These are phyloP conservation scores for Thalassiosira profunda DNA, from an alignment of 108 stramenopile species.

Conservation along the genomic window DNA sequence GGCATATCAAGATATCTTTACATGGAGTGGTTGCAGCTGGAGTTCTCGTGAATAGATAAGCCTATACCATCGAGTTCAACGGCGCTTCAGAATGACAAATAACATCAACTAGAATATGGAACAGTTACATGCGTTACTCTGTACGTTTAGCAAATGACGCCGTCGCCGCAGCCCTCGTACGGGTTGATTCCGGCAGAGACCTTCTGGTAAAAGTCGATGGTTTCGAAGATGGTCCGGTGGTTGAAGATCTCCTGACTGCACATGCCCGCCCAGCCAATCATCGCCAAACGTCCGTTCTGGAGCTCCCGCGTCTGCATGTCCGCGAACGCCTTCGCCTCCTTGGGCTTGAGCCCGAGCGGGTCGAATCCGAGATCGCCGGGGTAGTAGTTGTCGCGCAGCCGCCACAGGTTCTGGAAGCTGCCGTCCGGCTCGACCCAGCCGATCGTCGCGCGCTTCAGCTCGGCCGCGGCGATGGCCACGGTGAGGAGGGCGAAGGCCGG, in stretches of 20 bases:
- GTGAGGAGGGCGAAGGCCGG: slow-evolving; percentile 43
- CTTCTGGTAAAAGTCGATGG: slow-evolving; percentile 61
- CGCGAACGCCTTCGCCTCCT: slow-evolving; percentile 56
- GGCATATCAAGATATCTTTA: too few relatives aligned
- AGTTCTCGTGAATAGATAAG: too few relatives aligned
- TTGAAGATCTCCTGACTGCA: slow-evolving; percentile 85
- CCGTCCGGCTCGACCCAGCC: slow-evolving; percentile 78
- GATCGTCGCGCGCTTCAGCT: slow-evolving; percentile 64
- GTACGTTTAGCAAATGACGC: slow-evolving; percentile 16
- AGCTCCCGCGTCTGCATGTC: slow-evolving; percentile 87
- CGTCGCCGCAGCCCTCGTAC: slow-evolving; percentile 50
- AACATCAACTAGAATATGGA: neutral
- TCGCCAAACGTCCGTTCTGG: slow-evolving; percentile 90
- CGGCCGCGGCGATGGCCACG: slow-evolving; percentile 60
- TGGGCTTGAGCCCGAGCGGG: slow-evolving; percentile 83
- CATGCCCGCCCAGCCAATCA: slow-evolving; percentile 82
- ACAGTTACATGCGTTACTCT: neutral
- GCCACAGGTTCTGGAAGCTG: slow-evolving; percentile 42
- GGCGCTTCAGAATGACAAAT: neutral
- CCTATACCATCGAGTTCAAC: neutral
- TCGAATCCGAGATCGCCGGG: slow-evolving; percentile 92
- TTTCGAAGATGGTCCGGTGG: slow-evolving; percentile 65
- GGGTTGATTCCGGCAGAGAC: slow-evolving; percentile 56
- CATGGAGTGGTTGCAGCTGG: too few relatives aligned
- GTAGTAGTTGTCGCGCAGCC: slow-evolving; percentile 73